These are phyloP conservation scores for Lunularia cruciata DNA, from an alignment of 225 moss, liverwort and hornwort genomes.

Conservation along the genomic window DNA sequence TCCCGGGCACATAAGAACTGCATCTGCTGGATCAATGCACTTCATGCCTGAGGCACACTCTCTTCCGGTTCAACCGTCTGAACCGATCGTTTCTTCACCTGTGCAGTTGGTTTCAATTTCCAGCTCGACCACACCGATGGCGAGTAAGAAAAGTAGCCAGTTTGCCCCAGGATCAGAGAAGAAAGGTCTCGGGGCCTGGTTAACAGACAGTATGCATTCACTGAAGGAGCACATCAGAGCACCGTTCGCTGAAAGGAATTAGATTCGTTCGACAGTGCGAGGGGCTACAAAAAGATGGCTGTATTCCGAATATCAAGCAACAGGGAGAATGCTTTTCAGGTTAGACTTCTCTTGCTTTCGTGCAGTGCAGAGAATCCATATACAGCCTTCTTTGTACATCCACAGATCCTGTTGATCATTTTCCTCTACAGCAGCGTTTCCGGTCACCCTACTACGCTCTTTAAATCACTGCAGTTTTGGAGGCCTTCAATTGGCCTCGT, in stretches of 20 bases:
- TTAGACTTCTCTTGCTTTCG: no score
- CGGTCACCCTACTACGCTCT: no score
- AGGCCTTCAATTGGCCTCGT: no score
- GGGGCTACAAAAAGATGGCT: no score
- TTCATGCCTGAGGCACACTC: constrained; percentile 24
- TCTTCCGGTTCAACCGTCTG: constrained; percentile 7
- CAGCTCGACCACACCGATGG: neutral
- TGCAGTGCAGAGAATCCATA: no score
- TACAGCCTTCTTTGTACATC: no score
- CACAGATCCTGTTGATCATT: no score
- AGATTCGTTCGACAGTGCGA: no score
- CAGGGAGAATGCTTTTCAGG: no score
- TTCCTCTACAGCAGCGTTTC: no score
- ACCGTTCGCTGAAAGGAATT: constrained; percentile 40
- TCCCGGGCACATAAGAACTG: constrained; percentile 2
- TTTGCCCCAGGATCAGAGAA: constrained; percentile 16
- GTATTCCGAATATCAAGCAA: no score
- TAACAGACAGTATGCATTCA: constrained; percentile 40
- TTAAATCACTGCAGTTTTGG: no score
- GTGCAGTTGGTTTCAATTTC: neutral
- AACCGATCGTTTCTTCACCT: neutral
- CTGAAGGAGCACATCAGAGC: constrained; percentile 42
- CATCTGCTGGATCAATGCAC: constrained; percentile 26
- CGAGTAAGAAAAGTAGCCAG: neutral
- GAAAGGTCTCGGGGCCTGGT: constrained; percentile 40